These are phyloP conservation scores for Apiospora phragmitis DNA, from an alignment of 2,329 filamentous ascomycete genomes.

Conservation along the genomic window DNA sequence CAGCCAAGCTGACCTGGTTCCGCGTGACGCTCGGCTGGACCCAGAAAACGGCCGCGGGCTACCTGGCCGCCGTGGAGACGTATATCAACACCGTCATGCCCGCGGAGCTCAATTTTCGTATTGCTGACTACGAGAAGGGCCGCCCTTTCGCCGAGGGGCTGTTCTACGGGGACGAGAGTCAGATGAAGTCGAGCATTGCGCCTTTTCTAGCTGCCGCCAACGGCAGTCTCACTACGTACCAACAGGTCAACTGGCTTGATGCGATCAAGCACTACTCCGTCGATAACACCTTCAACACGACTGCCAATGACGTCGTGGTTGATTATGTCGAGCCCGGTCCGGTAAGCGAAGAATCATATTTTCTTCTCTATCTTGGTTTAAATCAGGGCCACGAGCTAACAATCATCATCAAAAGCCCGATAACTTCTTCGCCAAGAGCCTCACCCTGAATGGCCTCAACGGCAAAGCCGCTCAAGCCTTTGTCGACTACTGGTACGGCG, in stretches of 20 bases:
- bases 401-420: conserved; percentile 35
- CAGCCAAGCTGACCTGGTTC: conserved; percentile 31
- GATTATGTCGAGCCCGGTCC: conserved; percentile 29
- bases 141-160: conserved; percentile 37
- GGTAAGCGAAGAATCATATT: conserved; percentile 20
- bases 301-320: conserved; percentile 39
- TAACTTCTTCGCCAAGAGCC: conserved; percentile 43
- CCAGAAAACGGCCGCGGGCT: conserved; percentile 24
- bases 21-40: conserved; percentile 27
- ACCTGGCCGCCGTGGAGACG: conserved; percentile 49
- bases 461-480: conserved; percentile 36
- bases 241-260: conserved; percentile 32
- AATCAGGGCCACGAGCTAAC: conserved; percentile 24
- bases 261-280: conserved; percentile 33
- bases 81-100: conserved; percentile 36
- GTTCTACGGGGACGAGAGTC: conserved; percentile 37
- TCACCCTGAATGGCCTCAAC: conserved; percentile 39
- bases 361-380: conserved; percentile 27
- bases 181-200: conserved; percentile 30
- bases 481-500: conserved; percentile 40
- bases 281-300: conserved; percentile 34
- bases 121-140: conserved; percentile 36
- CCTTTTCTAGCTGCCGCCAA: conserved; percentile 36
- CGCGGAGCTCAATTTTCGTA: conserved; percentile 41
- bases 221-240: conserved; percentile 31